These are phyloP conservation scores for Fragaria vesca DNA, from an alignment of 306 rosid species.

Conservation along the genomic window DNA sequence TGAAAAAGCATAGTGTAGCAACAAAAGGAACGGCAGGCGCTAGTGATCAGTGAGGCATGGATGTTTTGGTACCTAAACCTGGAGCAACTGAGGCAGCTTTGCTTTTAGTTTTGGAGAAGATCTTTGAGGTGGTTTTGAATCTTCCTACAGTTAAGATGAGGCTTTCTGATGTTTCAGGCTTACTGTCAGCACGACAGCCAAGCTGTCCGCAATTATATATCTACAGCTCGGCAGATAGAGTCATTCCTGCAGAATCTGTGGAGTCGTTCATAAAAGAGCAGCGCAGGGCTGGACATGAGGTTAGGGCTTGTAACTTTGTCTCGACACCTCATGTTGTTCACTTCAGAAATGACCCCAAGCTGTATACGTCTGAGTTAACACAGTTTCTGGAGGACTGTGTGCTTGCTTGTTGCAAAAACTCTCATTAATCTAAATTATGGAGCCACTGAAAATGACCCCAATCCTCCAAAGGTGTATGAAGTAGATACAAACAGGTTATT, in stretches of 20 bases:
- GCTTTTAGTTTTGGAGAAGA: conserved; percentile 60
- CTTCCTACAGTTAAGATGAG: conserved; percentile 94
- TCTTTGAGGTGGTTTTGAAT: conserved; percentile 71
- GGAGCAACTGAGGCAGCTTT: conserved; percentile 76
- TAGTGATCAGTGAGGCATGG: conserved; percentile 38
- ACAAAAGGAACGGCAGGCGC: conserved; percentile 54
- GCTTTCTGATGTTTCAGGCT: conserved; percentile 71
- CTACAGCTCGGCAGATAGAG: conserved; percentile 89
- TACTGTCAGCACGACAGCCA: conserved; percentile 77
- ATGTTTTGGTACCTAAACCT: conserved; percentile 58
- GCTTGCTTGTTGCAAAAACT: conserved; percentile 48
- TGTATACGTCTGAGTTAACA: conserved; percentile 73
- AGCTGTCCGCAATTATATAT: conserved; percentile 83
- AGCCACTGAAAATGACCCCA: conserved; percentile 11
- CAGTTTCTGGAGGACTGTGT: conserved; percentile 80
- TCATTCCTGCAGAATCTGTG: conserved; percentile 77
- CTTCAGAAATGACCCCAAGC: conserved; percentile 79
- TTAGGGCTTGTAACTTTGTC: conserved; percentile 89
- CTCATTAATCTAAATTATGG: conserved; percentile 12
- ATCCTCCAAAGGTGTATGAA: not conserved
- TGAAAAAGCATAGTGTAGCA: conserved; percentile 81
- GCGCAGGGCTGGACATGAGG: conserved; percentile 71
- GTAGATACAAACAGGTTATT: too few relatives aligned
- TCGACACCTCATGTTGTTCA: conserved; percentile 98
- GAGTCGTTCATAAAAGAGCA: conserved; percentile 82